Percentiles rank a stretch among this genome's conserved stretches.
Evolutionary conservation across 225 moss, liverwort and hornwort genomes (phyloP).

Genomic region (Bryoerythrophyllum caledonicum): DNA sequence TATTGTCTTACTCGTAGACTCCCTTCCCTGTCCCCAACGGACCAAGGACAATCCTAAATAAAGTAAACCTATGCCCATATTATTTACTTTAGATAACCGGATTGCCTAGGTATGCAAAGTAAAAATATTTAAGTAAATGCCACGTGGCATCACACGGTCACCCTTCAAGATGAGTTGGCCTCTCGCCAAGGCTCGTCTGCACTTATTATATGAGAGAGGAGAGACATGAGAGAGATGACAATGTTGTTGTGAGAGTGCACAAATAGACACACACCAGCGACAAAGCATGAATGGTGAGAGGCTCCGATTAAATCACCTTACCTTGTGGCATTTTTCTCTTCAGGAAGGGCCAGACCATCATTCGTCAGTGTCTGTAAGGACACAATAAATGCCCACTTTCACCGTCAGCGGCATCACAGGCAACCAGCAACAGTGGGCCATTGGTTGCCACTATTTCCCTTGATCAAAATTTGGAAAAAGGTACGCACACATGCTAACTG

Average conservation of each 20-base stretch:
- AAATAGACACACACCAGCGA: not conserved
- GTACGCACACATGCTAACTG: not conserved
- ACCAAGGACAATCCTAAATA: too few relatives aligned
- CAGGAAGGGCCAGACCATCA: not conserved
- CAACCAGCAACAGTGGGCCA: slow-evolving; percentile 2
- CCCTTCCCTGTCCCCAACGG: too few relatives aligned
- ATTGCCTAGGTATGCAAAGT: too few relatives aligned
- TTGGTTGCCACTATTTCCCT: not conserved
- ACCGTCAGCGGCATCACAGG: not conserved
- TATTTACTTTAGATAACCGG: too few relatives aligned
- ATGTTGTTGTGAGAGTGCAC: not conserved
- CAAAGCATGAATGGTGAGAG: not conserved
- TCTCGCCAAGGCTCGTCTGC: too few relatives aligned
- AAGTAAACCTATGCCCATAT: too few relatives aligned
- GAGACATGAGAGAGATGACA: too few relatives aligned
- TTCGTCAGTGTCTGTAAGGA: slow-evolving; percentile 17
- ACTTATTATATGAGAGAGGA: too few relatives aligned
- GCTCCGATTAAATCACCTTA: not conserved
- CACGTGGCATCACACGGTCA: too few relatives aligned
- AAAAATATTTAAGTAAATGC: too few relatives aligned
- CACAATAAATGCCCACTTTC: slow-evolving; percentile 14
- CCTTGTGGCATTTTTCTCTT: slow-evolving; percentile 15
- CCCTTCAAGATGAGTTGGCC: too few relatives aligned
- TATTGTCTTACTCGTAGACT: too few relatives aligned
- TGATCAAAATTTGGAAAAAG: not conserved